A percentile compares a stretch with the other conserved stretches of the same genome.
These are phyloP conservation scores for Blumeriella jaapii DNA, from an alignment of 2,329 filamentous ascomycete species.

Conservation along the genomic window DNA sequence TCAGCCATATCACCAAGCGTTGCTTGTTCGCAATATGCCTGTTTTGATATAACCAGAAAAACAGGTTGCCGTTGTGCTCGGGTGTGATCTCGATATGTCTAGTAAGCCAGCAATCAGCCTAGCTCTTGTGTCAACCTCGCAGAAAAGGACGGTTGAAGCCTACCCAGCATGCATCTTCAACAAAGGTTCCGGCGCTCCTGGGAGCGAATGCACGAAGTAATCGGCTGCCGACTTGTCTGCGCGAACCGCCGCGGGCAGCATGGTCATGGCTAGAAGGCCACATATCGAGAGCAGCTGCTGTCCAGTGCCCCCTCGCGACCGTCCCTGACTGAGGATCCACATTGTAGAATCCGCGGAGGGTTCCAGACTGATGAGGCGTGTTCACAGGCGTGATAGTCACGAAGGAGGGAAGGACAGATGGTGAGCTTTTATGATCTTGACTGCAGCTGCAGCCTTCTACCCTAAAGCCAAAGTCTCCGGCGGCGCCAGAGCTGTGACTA, in stretches of 20 bases:
- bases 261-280: constrained; percentile 33
- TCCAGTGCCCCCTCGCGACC: constrained; percentile 6
- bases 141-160: constrained; percentile 27
- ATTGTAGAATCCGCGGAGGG: constrained; percentile 13
- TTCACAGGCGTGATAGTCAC: constrained; percentile 3
- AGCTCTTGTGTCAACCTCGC: background rate
- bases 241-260: constrained; percentile 30
- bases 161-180: constrained; percentile 98
- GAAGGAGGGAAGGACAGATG: background rate
- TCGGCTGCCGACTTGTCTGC: constrained; percentile 59
- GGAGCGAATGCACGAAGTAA: constrained; percentile 79
- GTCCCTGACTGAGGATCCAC: constrained; percentile 19
- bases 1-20: constrained; percentile 60
- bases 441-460: too few relatives aligned
- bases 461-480: too few relatives aligned
- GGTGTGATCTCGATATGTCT: constrained; percentile 87
- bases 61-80: constrained; percentile 81
- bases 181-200: constrained; percentile 68
- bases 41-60: constrained; percentile 98
- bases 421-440: too few relatives aligned
- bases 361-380: constrained; percentile 1
- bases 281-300: constrained; percentile 20
- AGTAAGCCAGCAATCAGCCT: constrained; percentile 9
- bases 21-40: constrained; percentile 86
- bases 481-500: too few relatives aligned